phyloP scores from a whole-genome alignment of 2,329 filamentous ascomycete species.

The Anthostomella pinea region DNA sequence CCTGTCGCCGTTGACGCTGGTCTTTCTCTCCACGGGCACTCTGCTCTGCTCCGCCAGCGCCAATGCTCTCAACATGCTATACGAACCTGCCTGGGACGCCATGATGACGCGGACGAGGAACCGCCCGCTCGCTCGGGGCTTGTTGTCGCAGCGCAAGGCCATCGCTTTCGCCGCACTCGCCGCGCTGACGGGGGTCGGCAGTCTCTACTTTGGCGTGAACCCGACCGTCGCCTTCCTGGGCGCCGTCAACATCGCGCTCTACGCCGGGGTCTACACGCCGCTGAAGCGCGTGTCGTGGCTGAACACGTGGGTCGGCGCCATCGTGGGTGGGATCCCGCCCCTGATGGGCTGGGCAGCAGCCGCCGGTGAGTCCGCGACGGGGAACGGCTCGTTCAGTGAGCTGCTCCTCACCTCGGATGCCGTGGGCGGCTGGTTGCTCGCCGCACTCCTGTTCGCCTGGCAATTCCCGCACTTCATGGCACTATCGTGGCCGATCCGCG shows the following conservation, averaged over 20 bases:
- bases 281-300: slow-evolving; percentile 81
- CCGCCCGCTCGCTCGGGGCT: slow-evolving; percentile 77
- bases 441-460: slow-evolving; percentile 84
- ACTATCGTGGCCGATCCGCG: slow-evolving; percentile 80
- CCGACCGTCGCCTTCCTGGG: slow-evolving; percentile 87
- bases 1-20: slow-evolving; percentile 82
- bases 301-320: slow-evolving; percentile 93
- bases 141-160: slow-evolving; percentile 71
- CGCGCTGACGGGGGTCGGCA: slow-evolving; percentile 64
- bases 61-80: slow-evolving; percentile 96
- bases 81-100: slow-evolving; percentile 86
- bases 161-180: slow-evolving; percentile 75
- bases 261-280: slow-evolving; percentile 90
- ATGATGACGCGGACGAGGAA: slow-evolving; percentile 93
- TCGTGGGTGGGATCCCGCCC: slow-evolving; percentile 91
- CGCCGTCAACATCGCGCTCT: slow-evolving; percentile 79
- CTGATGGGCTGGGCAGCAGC: slow-evolving; percentile 98
- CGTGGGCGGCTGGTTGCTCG: slow-evolving; percentile 85
- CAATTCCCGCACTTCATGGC: slow-evolving; percentile 99
- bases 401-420: slow-evolving; percentile 66
- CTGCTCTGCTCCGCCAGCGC: slow-evolving; percentile 86
- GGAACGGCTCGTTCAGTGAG: slow-evolving; percentile 72
- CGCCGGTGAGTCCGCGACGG: slow-evolving; percentile 79
- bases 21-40: slow-evolving; percentile 89
- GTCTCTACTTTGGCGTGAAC: slow-evolving; percentile 87